A percentile compares a stretch with the other conserved stretches of the same genome.
These are phyloP conservation scores for Paramecium caudatum DNA, from an alignment of 73 alveolate species.

Conservation along the genomic window DNA sequence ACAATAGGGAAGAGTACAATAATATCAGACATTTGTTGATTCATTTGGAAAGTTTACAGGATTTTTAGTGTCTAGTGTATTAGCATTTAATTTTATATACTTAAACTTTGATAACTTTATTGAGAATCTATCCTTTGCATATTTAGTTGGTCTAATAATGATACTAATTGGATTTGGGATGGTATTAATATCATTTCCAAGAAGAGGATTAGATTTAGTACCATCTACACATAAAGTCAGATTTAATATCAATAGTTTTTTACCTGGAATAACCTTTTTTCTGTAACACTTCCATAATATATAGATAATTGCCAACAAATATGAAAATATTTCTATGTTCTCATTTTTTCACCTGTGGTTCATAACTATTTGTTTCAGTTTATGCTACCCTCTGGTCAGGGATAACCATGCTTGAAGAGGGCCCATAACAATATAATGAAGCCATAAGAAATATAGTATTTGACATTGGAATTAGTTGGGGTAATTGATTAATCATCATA, in stretches of 20 bases:
- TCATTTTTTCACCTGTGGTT: slow-evolving; percentile 57
- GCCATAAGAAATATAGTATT: slow-evolving; percentile 43
- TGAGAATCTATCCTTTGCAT: slow-evolving; percentile 43
- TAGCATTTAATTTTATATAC: slow-evolving; percentile 44
- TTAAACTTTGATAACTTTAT: slow-evolving; percentile 50
- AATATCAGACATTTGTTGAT: background rate
- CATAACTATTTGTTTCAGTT: slow-evolving; percentile 41
- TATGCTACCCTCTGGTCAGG: slow-evolving; percentile 62
- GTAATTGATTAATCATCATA: slow-evolving; percentile 8
- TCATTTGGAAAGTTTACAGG: slow-evolving; percentile 64
- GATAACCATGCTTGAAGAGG: slow-evolving; percentile 44
- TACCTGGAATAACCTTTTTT: slow-evolving; percentile 44
- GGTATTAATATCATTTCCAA: slow-evolving; percentile 48
- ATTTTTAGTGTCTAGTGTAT: slow-evolving; percentile 42
- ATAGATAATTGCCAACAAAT: background rate
- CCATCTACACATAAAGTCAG: background rate
- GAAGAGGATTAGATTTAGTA: background rate
- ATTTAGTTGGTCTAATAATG: slow-evolving; percentile 50
- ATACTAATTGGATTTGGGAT: slow-evolving; percentile 60
- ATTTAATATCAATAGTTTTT: slow-evolving; percentile 27
- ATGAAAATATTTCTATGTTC: slow-evolving; percentile 40
- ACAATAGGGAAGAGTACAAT: background rate
- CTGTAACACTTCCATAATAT: background rate
- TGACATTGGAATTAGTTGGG: slow-evolving; percentile 63
- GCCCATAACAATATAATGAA: slow-evolving; percentile 38